phyloP scores from a whole-genome alignment of 352 stramenopile species.

The Thalassiosira allenii region DNA sequence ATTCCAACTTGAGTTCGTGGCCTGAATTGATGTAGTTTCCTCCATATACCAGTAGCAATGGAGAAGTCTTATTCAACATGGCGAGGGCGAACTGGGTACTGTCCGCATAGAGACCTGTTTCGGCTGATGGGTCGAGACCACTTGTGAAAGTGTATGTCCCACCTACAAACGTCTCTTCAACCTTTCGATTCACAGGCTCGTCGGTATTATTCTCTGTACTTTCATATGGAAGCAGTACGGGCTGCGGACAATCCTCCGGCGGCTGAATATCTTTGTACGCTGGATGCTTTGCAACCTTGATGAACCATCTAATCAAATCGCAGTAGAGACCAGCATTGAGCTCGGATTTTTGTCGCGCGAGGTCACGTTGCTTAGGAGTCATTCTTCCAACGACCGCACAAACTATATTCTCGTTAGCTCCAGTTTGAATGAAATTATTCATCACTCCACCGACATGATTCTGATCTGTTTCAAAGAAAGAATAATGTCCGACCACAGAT shows the following conservation, averaged over 20 bases:
- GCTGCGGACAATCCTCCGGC: slow-evolving; percentile 17
- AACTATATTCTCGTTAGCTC: slow-evolving; percentile 19
- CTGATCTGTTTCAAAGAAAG: slow-evolving; percentile 48
- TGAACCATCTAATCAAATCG: slow-evolving; percentile 35
- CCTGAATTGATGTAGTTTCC: slow-evolving; percentile 14
- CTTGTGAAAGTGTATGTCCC: slow-evolving; percentile 36
- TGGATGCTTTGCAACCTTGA: slow-evolving; percentile 21
- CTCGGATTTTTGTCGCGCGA: background rate
- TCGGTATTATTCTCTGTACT: slow-evolving; percentile 14
- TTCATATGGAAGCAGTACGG: slow-evolving; percentile 22
- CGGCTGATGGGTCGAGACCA: slow-evolving; percentile 10
- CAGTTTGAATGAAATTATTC: slow-evolving; percentile 6
- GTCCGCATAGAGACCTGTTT: slow-evolving; percentile 5
- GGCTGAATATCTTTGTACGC: slow-evolving; percentile 16
- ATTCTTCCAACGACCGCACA: slow-evolving; percentile 31
- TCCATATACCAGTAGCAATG: slow-evolving; percentile 15
- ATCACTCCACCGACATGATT: slow-evolving; percentile 30
- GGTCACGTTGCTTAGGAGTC: slow-evolving; percentile 22
- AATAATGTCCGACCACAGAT: slow-evolving; percentile 35
- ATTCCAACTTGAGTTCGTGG: slow-evolving; percentile 8
- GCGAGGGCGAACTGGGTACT: background rate
- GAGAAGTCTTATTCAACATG: slow-evolving; percentile 3
- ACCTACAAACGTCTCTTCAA: slow-evolving; percentile 27
- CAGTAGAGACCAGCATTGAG: slow-evolving; percentile 25
- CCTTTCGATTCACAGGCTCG: background rate